Base-by-base conservation (phyloP, 1,139 yeast species). In the Geotrichum klebahnii region DNA sequence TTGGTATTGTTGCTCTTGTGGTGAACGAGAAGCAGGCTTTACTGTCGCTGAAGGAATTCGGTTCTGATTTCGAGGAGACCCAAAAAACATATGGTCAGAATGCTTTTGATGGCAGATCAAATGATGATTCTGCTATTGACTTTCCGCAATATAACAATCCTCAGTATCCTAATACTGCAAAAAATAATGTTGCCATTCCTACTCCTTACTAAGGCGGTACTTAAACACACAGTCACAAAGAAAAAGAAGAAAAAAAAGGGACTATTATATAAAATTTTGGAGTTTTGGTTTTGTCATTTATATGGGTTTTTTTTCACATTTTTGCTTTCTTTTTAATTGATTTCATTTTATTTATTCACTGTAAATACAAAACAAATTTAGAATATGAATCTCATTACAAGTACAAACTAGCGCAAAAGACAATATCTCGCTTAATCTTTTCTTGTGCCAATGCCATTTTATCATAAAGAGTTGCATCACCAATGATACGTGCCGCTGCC, bases 401-500 rank as follows among this genome's bases (percentile, higher is more conserved):
- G 67, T 94, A 92, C 56, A 94, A 76, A 54, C 96, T 87, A 3
- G 98, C 97, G 67, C 97, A 94, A 69, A 94, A 94, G 0, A 94
- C 97, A 60, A 92, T 92, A 67, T 92, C 98, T 61, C 99, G 80
- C 69, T 92, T 92, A 66, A 92, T 92, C 67, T 80, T 79, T 65
- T 92, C 98, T 68, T 92, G 98, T 0, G 97, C 97, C 54, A 81
- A 83, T 23, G 81, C 76, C 95, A 94, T 88, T 67, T 90, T 90
- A 44, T 87, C 75, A 66, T 89, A 95, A 58, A 94, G 75, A 12
- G 80, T 78, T 3, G 95, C 82, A 67, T 92, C 97, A 50, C 99
- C 99, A 60, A 94, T 88, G 59, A 92, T 89, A 58, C 92, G 76
- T 0, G 97, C 92, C 3, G 97, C 97, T 52, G 87, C 84, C 73